phyloP scores from a whole-genome alignment of 108 stramenopile species.

The Chaetoceros muelleri region DNA sequence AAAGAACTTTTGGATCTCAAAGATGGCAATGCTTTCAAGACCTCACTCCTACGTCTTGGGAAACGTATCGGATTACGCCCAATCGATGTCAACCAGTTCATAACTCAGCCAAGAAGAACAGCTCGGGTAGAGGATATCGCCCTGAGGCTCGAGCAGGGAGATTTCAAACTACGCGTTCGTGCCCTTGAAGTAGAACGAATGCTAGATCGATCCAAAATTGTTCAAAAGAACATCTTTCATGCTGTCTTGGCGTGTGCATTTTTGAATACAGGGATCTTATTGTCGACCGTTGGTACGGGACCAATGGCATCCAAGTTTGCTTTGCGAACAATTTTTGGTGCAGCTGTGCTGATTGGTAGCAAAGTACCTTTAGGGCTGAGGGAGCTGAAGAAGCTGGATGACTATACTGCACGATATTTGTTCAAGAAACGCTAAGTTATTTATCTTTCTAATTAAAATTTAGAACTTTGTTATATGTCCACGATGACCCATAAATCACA shows the following conservation, averaged over 20 bases:
- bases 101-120: constrained; percentile 80
- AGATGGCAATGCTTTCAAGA: constrained; percentile 83
- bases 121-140: constrained; percentile 72
- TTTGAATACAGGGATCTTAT: constrained; percentile 48
- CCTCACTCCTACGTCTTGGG: constrained; percentile 61
- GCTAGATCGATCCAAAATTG: constrained; percentile 72
- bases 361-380: constrained; percentile 56
- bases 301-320: constrained; percentile 23
- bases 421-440: constrained; percentile 18
- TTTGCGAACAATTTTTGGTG: constrained; percentile 39
- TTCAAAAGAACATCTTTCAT: constrained; percentile 69
- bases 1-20: constrained; percentile 92
- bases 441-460: background rate
- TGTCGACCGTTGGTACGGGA: constrained; percentile 51
- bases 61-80: constrained; percentile 83
- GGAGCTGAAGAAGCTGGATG: constrained; percentile 59
- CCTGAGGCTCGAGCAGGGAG: constrained; percentile 74
- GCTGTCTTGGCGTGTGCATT: constrained; percentile 59
- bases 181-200: constrained; percentile 86
- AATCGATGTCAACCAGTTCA: constrained; percentile 65
- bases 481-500: constrained; percentile 15
- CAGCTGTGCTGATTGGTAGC: constrained; percentile 43
- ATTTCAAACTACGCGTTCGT: constrained; percentile 87
- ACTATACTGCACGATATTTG: constrained; percentile 72
- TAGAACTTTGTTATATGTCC: constrained; percentile 7